Evolutionary conservation across 225 moss, liverwort and hornwort species (phyloP).

Genomic region (Thuidium tamariscinum): DNA sequence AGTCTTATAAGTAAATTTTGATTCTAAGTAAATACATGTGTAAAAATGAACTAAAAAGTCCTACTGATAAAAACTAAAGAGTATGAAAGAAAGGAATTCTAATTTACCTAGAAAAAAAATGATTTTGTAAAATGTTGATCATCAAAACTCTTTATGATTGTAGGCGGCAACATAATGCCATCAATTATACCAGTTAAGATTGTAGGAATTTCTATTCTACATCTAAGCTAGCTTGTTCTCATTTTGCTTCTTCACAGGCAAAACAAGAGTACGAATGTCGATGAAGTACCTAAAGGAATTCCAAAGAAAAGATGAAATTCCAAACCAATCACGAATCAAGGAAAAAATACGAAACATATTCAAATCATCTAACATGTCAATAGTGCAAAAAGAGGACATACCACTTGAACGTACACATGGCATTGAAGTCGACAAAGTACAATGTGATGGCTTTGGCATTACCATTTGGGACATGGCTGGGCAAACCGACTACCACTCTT

Average conservation of each 20-base stretch:
- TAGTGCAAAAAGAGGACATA: neutral
- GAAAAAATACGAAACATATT: rapidly evolving
- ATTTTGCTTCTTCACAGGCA: rapidly evolving
- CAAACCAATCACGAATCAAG: rapidly evolving
- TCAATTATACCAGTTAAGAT: rapidly evolving
- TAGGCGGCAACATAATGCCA: rapidly evolving
- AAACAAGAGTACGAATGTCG: neutral
- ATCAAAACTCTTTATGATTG: neutral
- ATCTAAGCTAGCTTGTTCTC: rapidly evolving
- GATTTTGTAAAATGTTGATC: rapidly evolving
- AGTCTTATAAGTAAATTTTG: too few relatives aligned
- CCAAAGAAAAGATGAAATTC: neutral
- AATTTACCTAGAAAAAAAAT: rapidly evolving
- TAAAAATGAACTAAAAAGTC: rapidly evolving
- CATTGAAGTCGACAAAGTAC: neutral
- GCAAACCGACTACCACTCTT: neutral
- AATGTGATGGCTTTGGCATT: neutral
- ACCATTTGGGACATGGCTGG: neutral
- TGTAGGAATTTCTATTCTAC: rapidly evolving
- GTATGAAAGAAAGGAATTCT: rapidly evolving
- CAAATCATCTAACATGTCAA: rapidly evolving
- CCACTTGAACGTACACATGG: neutral
- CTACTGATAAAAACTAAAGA: rapidly evolving
- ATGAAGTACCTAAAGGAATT: neutral
- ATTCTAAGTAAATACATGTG: too few relatives aligned